Percentiles rank a stretch among this genome's conserved stretches.
Evolutionary conservation across 192 early-diverging fungal species (phyloP).

Genomic region (Kappamyces sp.): DNA sequence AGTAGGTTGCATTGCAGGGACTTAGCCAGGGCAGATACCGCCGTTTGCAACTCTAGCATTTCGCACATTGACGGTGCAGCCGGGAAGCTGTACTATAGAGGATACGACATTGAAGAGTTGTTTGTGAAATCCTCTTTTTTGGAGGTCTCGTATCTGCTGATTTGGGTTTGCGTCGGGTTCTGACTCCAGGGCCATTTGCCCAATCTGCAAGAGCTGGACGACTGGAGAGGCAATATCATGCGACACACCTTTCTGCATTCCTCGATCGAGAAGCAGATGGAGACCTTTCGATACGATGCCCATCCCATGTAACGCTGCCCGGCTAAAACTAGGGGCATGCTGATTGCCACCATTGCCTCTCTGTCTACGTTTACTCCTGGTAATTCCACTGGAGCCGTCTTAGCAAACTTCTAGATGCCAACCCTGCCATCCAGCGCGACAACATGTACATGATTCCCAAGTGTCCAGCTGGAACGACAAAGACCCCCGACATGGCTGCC

Average conservation of each 20-base stretch:
- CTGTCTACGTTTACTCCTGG: slow-evolving; percentile 64
- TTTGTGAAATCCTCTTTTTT: slow-evolving; percentile 58
- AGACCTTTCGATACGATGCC: slow-evolving; percentile 55
- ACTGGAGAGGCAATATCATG: slow-evolving; percentile 50
- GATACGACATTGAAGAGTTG: slow-evolving; percentile 62
- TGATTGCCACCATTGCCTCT: slow-evolving; percentile 46
- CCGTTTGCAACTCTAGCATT: slow-evolving; percentile 39
- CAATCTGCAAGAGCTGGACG: slow-evolving; percentile 35
- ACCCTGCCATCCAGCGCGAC: slow-evolving; percentile 54
- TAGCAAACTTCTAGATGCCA: slow-evolving; percentile 67
- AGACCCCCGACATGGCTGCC: slow-evolving; percentile 16
- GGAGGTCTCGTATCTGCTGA: slow-evolving; percentile 63
- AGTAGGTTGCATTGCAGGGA: no score
- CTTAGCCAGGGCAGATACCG: no score
- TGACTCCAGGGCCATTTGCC: slow-evolving; percentile 39
- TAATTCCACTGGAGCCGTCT: no score
- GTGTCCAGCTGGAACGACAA: slow-evolving; percentile 11
- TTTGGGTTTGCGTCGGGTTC: slow-evolving; percentile 52
- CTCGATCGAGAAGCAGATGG: slow-evolving; percentile 48
- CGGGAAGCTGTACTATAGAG: slow-evolving; percentile 40
- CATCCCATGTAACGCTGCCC: slow-evolving; percentile 44
- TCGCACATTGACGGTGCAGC: slow-evolving; percentile 30
- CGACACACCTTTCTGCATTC: slow-evolving; percentile 53
- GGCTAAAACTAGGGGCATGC: slow-evolving; percentile 40
- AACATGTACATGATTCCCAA: slow-evolving; percentile 43